Base-by-base conservation (phyloP, 108 stramenopile species). In the Conticribra guillardii region DNA sequence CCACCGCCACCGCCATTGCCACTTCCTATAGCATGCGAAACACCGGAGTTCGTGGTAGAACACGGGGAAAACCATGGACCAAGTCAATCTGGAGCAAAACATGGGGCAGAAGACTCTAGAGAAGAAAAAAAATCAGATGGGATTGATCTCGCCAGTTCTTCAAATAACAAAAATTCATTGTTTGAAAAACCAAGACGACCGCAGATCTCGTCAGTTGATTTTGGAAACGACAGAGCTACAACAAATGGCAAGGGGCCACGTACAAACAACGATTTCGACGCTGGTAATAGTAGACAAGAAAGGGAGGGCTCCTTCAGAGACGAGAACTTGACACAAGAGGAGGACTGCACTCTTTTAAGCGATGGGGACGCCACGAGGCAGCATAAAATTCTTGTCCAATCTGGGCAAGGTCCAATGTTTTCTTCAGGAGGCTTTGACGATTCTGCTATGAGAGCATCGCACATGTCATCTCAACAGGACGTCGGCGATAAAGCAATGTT, bases 281-380 rank as follows among this genome's bases (percentile, higher is more conserved):
- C n/a, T n/a, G n/a, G n/a, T n/a, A n/a, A n/a, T n/a, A n/a, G n/a
- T n/a, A n/a, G n/a, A n/a, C n/a, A n/a, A n/a, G n/a, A n/a, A 28
- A 3, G 59, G 33, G 56, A 57, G 31, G n/a, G 2, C 7, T n/a
- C 31, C 2, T n/a, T 28, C 9, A 7, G 2, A 16, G 29, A 57
- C 28, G 17, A 14, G 26, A 48, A 59, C 28, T 22, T 64, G 0
- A 29, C 54, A 0, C 33, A 58, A 34, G 49, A 59, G 15, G 73
- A 73, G n/a, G 54, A 62, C 46, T 54, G 50, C 55, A 65, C 63
- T 21, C 48, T 46, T 26, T 58, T 28, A 19, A 64, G 73, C 53
- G 64, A 65, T 28, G 64, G 64, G 51, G 64, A 58, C 61, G 73
- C 47, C 34, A 65, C 63, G 0, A 56, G 22, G 32, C 31, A 59